These are phyloP conservation scores for Sugiyamaella lignohabitans DNA, from an alignment of 805 yeast species.

Conservation along the genomic window DNA sequence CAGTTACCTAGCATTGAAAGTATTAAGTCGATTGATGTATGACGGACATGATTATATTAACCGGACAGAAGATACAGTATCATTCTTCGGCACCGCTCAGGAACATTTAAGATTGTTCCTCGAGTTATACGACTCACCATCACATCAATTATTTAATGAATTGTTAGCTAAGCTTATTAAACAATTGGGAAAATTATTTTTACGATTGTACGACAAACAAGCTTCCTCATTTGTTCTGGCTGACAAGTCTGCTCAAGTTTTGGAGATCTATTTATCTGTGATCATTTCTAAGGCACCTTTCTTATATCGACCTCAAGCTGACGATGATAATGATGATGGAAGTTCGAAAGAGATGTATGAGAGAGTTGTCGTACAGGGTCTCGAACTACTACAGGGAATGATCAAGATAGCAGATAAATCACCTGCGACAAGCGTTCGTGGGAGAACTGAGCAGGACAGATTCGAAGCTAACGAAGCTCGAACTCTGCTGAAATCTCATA, in stretches of 20 bases:
- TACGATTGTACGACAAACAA: conserved; percentile 49
- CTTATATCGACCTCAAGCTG: conserved; percentile 16
- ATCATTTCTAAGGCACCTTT: conserved; percentile 58
- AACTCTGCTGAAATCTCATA: conserved; percentile 42
- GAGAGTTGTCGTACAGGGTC: conserved; percentile 49
- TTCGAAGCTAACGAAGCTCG: conserved; percentile 56
- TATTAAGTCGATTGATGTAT: conserved; percentile 61
- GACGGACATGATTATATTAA: conserved; percentile 73
- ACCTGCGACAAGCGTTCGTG: conserved; percentile 51
- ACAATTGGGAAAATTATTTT: conserved; percentile 70
- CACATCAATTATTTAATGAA: conserved; percentile 26
- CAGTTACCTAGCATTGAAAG: conserved; percentile 72
- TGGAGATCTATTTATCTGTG: conserved; percentile 54
- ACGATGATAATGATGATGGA: conserved; percentile 45
- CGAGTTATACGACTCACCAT: conserved; percentile 40
- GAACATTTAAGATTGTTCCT: conserved; percentile 56
- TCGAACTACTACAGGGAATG: conserved; percentile 57
- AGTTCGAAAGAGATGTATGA: conserved; percentile 67
- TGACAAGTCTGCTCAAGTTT: conserved; percentile 54
- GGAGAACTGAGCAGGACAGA: conserved; percentile 60
- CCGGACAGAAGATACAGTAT: conserved; percentile 48
- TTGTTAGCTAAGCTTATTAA: conserved; percentile 62
- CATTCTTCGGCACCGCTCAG: conserved; percentile 51
- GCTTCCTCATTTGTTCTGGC: conserved; percentile 68
- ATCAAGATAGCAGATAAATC: conserved; percentile 56